phyloP scores from a whole-genome alignment of 2,329 filamentous ascomycete genomes.

The Pestalotiopsis sp. region DNA sequence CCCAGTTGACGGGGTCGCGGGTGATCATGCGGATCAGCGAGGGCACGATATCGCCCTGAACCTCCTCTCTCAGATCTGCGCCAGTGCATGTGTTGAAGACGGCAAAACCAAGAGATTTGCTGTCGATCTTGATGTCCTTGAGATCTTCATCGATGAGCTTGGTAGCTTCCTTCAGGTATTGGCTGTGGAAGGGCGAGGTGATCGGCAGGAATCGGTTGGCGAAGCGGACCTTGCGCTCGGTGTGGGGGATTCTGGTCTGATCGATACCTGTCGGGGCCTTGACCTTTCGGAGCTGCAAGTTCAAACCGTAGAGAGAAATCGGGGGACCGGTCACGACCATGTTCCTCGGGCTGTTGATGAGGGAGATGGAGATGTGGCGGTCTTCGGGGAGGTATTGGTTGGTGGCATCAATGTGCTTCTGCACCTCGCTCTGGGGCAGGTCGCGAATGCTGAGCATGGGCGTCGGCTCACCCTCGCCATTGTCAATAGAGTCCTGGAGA shows the following conservation, averaged over 20 bases:
- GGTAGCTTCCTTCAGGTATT: slow-evolving; percentile 82
- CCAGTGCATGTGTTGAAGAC: slow-evolving; percentile 91
- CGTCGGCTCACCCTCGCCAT: slow-evolving; percentile 92
- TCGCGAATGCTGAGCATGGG: slow-evolving; percentile 98
- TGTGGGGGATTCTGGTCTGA: slow-evolving; percentile 91
- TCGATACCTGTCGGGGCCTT: slow-evolving; percentile 97
- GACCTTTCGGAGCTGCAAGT: slow-evolving; percentile 91
- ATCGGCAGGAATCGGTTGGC: slow-evolving; percentile 97
- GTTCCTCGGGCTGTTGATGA: slow-evolving; percentile 96
- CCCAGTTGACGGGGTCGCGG: slow-evolving; percentile 92
- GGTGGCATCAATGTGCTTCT: slow-evolving; percentile 94
- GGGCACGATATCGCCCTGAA: slow-evolving; percentile 79
- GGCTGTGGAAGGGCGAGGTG: slow-evolving; percentile 97
- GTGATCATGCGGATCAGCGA: slow-evolving; percentile 90
- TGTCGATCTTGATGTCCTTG: slow-evolving; percentile 75
- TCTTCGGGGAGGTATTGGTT: slow-evolving; percentile 94
- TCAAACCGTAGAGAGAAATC: slow-evolving; percentile 93
- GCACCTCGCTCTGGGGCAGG: slow-evolving; percentile 81
- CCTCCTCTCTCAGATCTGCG: slow-evolving; percentile 72
- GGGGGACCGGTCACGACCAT: slow-evolving; percentile 96
- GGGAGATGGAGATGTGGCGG: slow-evolving; percentile 90
- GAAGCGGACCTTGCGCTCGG: slow-evolving; percentile 93
- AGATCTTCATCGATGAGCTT: slow-evolving; percentile 84
- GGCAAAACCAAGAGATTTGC: slow-evolving; percentile 73
- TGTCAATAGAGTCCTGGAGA: slow-evolving; percentile 88